Evolutionary conservation across 2,329 filamentous ascomycete genomes (phyloP).

Genomic region (Cladophialophora yegresii): DNA sequence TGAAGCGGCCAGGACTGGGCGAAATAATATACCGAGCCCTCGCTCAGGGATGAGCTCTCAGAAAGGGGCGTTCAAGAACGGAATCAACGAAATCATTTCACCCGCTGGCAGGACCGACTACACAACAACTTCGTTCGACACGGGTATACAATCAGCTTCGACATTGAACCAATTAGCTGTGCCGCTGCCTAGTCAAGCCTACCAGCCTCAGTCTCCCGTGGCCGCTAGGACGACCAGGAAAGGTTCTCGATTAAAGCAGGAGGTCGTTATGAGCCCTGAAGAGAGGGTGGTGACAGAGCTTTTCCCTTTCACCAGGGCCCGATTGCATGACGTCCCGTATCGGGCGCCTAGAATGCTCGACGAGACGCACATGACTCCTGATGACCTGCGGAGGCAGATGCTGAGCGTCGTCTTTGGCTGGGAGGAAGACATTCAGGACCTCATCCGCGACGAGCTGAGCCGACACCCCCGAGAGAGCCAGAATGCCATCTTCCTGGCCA

Average conservation of each 20-base stretch:
- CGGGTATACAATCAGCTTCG: constrained; percentile 36
- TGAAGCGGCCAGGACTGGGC: constrained; percentile 62
- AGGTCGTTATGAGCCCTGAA: constrained; percentile 76
- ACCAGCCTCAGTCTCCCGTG: constrained; percentile 52
- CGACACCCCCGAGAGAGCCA: constrained; percentile 73
- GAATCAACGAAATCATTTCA: constrained; percentile 45
- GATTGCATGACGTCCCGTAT: constrained; percentile 81
- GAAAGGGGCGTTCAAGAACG: constrained; percentile 53
- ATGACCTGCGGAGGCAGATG: constrained; percentile 87
- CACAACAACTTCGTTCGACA: constrained; percentile 51
- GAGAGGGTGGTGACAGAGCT: constrained; percentile 73
- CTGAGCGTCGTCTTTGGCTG: constrained; percentile 92
- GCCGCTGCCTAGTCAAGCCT: constrained; percentile 40
- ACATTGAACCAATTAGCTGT: constrained; percentile 15
- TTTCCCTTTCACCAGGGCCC: constrained; percentile 80
- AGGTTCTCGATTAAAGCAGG: constrained; percentile 73
- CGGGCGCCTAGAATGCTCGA: constrained; percentile 65
- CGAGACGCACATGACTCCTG: constrained; percentile 63
- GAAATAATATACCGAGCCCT: constrained; percentile 68
- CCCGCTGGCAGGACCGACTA: constrained; percentile 47
- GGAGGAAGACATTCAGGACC: constrained; percentile 76
- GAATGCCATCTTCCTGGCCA: constrained; percentile 77
- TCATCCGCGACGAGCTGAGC: constrained; percentile 78
- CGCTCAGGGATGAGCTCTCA: constrained; percentile 62
- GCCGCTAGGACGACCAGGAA: constrained; percentile 48